Conservation (phyloP, 768 basidiomycete species). For the Candolleomyces eurysporus region DNA sequence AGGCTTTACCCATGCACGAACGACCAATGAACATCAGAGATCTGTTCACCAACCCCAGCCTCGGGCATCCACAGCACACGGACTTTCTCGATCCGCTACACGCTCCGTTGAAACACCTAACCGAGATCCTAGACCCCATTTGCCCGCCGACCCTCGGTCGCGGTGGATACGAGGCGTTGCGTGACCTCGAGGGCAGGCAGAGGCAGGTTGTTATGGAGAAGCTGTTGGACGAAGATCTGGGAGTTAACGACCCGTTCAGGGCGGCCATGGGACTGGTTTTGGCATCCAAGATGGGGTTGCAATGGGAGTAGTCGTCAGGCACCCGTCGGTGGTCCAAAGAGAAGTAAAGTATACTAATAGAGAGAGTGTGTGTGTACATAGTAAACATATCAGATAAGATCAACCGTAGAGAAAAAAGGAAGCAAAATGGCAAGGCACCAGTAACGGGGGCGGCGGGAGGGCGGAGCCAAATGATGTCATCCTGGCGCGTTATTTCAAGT, state of each 20-base stretch:
- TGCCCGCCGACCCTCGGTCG: slow-evolving; percentile 12
- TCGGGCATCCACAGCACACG: no score
- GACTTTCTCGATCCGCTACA: slow-evolving; percentile 4
- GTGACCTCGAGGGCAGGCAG: slow-evolving; percentile 16
- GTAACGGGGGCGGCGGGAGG: not conserved
- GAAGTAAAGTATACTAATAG: no score
- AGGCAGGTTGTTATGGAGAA: slow-evolving; percentile 24
- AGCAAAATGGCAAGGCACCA: no score
- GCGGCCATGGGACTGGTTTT: slow-evolving; percentile 49
- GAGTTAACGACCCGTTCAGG: slow-evolving; percentile 37
- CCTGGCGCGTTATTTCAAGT: not conserved
- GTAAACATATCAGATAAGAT: not conserved
- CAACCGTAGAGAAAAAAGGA: no score
- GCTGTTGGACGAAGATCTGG: slow-evolving; percentile 33
- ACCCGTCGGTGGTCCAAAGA: not conserved
- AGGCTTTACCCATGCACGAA: no score
- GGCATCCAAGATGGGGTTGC: slow-evolving; percentile 36
- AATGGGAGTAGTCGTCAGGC: slow-evolving; percentile 22
- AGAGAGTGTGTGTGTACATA: not conserved
- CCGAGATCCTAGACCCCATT: slow-evolving; percentile 26
- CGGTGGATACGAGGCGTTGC: slow-evolving; percentile 17
- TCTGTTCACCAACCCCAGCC: no score
- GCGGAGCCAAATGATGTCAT: slow-evolving; percentile 3
- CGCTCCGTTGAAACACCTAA: slow-evolving; percentile 25
- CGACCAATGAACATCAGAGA: no score